Conservation (phyloP, 495 filamentous ascomycete species). For the Bacidia gigantensis region DNA sequence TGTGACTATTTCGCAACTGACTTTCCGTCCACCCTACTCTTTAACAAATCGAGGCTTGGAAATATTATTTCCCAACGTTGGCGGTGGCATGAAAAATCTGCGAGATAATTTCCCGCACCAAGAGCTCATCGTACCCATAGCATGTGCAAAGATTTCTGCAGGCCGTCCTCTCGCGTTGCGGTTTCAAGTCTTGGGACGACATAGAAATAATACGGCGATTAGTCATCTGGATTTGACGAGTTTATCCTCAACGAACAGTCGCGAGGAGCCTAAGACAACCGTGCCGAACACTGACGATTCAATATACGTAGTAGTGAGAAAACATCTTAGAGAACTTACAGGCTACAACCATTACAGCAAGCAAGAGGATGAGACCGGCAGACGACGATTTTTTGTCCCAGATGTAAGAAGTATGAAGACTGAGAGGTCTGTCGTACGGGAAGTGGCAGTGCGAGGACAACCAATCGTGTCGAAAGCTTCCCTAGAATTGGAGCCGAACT, state of each 20-base stretch:
- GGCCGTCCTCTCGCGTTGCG: neutral
- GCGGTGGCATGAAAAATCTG: neutral
- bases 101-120: neutral
- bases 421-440: neutral
- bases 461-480: neutral
- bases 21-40: neutral
- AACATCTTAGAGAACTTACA: neutral
- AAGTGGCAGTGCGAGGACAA: neutral
- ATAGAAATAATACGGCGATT: no score
- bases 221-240: no score
- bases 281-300: neutral
- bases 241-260: neutral
- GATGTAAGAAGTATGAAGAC: neutral
- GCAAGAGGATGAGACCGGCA: neutral
- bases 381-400: neutral
- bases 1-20: neutral
- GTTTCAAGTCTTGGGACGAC: neutral
- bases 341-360: neutral
- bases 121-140: neutral
- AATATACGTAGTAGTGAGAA: neutral
- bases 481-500: neutral
- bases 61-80: neutral
- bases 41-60: neutral
- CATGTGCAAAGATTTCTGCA: neutral
- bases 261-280: neutral